phyloP scores from a whole-genome alignment of 2,329 filamentous ascomycete genomes.

The Amylocarpus encephaloides region DNA sequence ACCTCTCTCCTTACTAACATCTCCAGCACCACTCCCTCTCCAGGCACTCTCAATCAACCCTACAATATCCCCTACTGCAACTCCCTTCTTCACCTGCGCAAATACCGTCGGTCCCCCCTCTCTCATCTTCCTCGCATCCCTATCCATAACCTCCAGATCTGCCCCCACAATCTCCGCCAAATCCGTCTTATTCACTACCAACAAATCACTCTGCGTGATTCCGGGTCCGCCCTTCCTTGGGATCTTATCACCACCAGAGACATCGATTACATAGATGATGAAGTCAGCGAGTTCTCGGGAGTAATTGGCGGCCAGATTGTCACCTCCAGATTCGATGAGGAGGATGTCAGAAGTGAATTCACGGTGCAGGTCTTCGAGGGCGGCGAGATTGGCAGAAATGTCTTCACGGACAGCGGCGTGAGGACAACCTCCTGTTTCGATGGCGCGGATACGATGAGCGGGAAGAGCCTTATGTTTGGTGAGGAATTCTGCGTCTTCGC shows the following conservation, averaged over 20 bases:
- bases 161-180: slow-evolving; percentile 85
- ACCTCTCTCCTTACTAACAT: slow-evolving; percentile 46
- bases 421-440: slow-evolving; percentile 95
- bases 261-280: slow-evolving; percentile 98
- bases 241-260: slow-evolving; percentile 93
- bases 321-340: slow-evolving; percentile 90
- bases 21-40: slow-evolving; percentile 79
- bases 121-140: slow-evolving; percentile 88
- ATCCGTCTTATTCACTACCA: slow-evolving; percentile 97
- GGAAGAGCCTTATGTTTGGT: slow-evolving; percentile 80
- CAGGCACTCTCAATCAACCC: slow-evolving; percentile 85
- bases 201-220: slow-evolving; percentile 90
- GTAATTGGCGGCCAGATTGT: slow-evolving; percentile 97
- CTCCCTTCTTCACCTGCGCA: slow-evolving; percentile 90
- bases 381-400: slow-evolving; percentile 87
- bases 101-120: slow-evolving; percentile 95
- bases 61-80: slow-evolving; percentile 79
- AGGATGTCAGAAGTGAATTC: slow-evolving; percentile 77
- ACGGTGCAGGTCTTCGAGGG: slow-evolving; percentile 79
- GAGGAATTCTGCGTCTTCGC: slow-evolving; percentile 96
- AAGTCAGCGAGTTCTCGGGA: slow-evolving; percentile 90
- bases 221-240: slow-evolving; percentile 93
- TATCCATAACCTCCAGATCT: slow-evolving; percentile 87
- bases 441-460: slow-evolving; percentile 78
- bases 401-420: slow-evolving; percentile 97